Evolutionary conservation across 1,284 basidiomycete genomes (phyloP), one percentile per base, ranked within the genome.

Genomic region (Polyporus tsugae): DNA sequence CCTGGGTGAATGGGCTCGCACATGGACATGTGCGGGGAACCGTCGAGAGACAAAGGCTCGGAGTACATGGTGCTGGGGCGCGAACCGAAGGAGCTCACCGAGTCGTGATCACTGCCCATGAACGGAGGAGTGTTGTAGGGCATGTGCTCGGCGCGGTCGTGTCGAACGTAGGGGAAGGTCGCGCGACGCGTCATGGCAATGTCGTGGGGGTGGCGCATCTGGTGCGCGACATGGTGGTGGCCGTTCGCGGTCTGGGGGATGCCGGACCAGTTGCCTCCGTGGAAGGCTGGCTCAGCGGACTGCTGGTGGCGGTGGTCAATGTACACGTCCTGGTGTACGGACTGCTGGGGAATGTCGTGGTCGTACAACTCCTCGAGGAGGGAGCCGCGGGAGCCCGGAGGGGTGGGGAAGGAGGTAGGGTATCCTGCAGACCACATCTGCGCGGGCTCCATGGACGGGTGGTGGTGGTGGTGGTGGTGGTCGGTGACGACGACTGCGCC

Each of bases 121-220:
- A 80, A 81, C 35, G 78, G 75, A 29, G 78, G 74, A 29, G 73
- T 73, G 57, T 77, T 73, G 57, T 78, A 78, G 71, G 80, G 79
- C 61, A 80, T 77, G 69, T 85, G 80, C 65, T 86, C 85, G 60
- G 76, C 78, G 63, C 85, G 84, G 79, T 93, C 91, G 68, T 90
- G 87, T 49, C 90, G 85, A 64, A 91, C 89, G 75, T 89, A 90
- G 61, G 91, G 91, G 79, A 88, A 93, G 3, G 91, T 92, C 6
- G 89, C 89, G 65, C 91, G 84, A 60, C 91, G 88, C 64, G 84
- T 81, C 68, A 87, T 84, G 53, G 82, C 77, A 72, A 86, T 83
- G 63, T 86, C 84, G 69, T 83, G 80, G 11, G 78, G 75, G 66
- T 82, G 79, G 67, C 78, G 78, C 74, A 75, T 75, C 60, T 71